These are phyloP conservation scores for Podospora pseudocomata DNA, from an alignment of 495 filamentous ascomycete species.

Conservation along the genomic window DNA sequence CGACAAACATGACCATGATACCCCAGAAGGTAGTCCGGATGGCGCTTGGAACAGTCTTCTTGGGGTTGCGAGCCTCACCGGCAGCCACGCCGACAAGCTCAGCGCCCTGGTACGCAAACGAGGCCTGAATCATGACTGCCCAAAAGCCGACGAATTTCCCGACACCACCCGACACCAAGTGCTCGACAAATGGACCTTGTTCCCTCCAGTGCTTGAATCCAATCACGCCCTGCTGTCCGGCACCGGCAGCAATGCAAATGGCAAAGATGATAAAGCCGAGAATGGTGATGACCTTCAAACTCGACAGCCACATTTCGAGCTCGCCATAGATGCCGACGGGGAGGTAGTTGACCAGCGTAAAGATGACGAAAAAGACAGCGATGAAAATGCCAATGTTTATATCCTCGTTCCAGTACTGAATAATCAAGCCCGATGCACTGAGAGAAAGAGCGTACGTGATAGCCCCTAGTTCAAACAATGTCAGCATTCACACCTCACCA, in stretches of 20 bases:
- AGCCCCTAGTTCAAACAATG: conserved; percentile 28
- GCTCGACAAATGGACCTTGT: conserved; percentile 64
- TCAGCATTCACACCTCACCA: conserved; percentile 2
- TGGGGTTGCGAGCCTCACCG: conserved; percentile 61
- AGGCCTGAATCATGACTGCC: conserved; percentile 46
- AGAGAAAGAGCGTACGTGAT: conserved; percentile 74
- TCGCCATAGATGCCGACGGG: conserved; percentile 67
- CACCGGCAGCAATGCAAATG: conserved; percentile 65
- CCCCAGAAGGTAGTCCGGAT: conserved; percentile 56
- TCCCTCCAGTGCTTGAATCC: conserved; percentile 70
- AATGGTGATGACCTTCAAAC: conserved; percentile 72
- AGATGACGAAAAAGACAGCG: conserved; percentile 68
- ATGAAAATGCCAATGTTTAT: conserved; percentile 64
- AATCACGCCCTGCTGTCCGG: conserved; percentile 59
- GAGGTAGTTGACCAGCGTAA: conserved; percentile 63
- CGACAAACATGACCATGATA: conserved; percentile 63
- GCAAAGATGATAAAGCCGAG: conserved; percentile 64
- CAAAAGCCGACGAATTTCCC: conserved; percentile 48
- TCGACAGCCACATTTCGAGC: conserved; percentile 70
- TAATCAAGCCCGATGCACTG: conserved; percentile 67
- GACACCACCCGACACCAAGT: conserved; percentile 40
- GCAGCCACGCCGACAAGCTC: conserved; percentile 66
- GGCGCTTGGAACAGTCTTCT: conserved; percentile 51
- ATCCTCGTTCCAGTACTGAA: conserved; percentile 66
- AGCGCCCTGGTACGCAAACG: conserved; percentile 48